These are phyloP conservation scores for Pirum gemmata DNA, from an alignment of 78 protist genomes.

Conservation along the genomic window DNA sequence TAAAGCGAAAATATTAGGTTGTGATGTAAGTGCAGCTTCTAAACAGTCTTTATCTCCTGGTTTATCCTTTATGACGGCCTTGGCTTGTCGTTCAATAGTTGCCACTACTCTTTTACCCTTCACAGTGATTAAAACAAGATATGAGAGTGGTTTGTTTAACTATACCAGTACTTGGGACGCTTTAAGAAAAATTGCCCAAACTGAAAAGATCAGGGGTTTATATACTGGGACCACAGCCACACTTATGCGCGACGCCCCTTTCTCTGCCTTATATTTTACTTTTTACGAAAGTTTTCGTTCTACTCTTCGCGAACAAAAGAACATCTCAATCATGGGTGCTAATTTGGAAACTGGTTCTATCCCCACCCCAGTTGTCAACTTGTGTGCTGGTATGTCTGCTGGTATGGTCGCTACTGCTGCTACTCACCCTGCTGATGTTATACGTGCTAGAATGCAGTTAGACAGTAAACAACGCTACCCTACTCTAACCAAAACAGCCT, in stretches of 20 bases:
- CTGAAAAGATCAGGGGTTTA: conserved; percentile 3
- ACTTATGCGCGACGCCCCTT: conserved; percentile 42
- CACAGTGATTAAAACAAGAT: conserved; percentile 29
- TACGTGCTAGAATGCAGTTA: conserved; percentile 19
- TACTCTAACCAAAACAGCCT: neutral
- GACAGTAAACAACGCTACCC: neutral
- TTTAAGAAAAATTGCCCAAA: neutral
- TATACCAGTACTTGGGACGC: conserved; percentile 14
- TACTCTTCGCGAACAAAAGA: neutral
- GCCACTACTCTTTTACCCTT: conserved; percentile 19
- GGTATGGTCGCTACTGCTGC: conserved; percentile 38
- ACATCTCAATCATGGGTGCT: neutral
- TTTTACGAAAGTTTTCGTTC: conserved; percentile 10
- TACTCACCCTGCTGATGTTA: conserved; percentile 44
- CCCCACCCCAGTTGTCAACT: conserved; percentile 22
- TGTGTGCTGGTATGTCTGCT: conserved; percentile 18
- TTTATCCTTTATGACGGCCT: neutral
- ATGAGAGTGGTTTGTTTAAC: conserved; percentile 37
- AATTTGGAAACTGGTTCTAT: neutral
- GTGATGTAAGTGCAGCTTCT: neutral
- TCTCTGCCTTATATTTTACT: conserved; percentile 26
- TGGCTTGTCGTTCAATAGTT: neutral
- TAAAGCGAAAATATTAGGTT: conserved; percentile 14
- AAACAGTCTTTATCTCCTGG: neutral
- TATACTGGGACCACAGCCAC: conserved; percentile 19